Percentiles rank a stretch among this genome's conserved stretches.
phyloP scores from a whole-genome alignment of 768 basidiomycete species.

The Podaxis carcinomalis region DNA sequence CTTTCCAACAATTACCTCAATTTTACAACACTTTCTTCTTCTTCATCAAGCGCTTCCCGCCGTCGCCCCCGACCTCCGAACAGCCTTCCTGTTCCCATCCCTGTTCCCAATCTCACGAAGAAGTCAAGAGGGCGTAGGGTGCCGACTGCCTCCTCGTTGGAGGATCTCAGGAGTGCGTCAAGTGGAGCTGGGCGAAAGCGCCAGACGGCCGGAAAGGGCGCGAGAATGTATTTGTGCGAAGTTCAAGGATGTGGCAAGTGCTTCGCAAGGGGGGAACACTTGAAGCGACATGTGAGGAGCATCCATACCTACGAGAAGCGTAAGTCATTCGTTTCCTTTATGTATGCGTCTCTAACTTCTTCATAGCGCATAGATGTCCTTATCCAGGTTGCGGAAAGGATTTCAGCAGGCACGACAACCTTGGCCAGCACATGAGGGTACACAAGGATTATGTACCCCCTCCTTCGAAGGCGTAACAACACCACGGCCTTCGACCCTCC shows the following conservation, averaged over 20 bases:
- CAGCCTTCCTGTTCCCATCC: conserved; percentile 50
- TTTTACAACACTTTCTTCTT: conserved; percentile 10
- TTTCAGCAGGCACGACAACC: conserved; percentile 85
- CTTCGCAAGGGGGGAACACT: conserved; percentile 84
- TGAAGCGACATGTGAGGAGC: conserved; percentile 84
- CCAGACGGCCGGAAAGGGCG: conserved; percentile 31
- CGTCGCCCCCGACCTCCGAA: conserved; percentile 21
- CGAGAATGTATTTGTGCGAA: conserved; percentile 63
- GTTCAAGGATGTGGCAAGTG: conserved; percentile 85
- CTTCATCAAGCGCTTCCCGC: conserved; percentile 1
- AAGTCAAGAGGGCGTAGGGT: conserved; percentile 67
- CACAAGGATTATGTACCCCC: conserved; percentile 52
- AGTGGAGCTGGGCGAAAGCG: conserved; percentile 31
- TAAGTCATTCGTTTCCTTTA: conserved; percentile 35
- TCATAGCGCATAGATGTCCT: conserved; percentile 74
- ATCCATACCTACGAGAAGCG: conserved; percentile 94
- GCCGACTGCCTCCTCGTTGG: conserved; percentile 42
- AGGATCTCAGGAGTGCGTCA: conserved; percentile 30
- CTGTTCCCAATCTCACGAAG: conserved; percentile 66
- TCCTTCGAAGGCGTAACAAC: conserved; percentile 16
- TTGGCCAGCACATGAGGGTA: conserved; percentile 85
- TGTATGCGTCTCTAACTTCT: conserved; percentile 10
- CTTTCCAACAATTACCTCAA: background rate
- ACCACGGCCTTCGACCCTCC: conserved; percentile 7
- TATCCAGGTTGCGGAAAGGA: conserved; percentile 78